Percentiles rank a stretch among this genome's conserved stretches.
Evolutionary conservation across 192 early-diverging fungal species (phyloP).

Genomic region (Coemansia umbellata): DNA sequence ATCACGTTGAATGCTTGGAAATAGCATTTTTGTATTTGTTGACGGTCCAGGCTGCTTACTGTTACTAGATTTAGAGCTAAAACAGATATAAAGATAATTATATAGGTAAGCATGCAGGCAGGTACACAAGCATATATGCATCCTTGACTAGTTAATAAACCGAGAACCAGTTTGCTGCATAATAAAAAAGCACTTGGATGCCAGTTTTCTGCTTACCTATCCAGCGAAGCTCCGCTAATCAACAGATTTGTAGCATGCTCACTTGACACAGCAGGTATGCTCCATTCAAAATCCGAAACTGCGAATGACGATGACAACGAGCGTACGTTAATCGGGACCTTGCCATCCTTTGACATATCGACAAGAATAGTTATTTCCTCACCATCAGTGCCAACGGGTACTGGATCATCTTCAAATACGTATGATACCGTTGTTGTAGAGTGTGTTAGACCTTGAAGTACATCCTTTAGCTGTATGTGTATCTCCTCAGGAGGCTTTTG

Average conservation of each 20-base stretch:
- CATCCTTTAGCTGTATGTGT: slow-evolving; percentile 32
- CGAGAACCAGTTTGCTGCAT: too few relatives aligned
- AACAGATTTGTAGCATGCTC: slow-evolving; percentile 5
- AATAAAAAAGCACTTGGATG: too few relatives aligned
- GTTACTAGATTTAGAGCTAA: background rate
- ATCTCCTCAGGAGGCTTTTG: slow-evolving; percentile 7
- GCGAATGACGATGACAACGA: slow-evolving; percentile 38
- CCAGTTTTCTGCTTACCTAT: slow-evolving; percentile 9
- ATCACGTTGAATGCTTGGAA: slow-evolving; percentile 35
- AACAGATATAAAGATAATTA: too few relatives aligned
- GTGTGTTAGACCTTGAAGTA: slow-evolving; percentile 22
- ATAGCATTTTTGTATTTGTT: background rate
- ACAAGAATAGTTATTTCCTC: slow-evolving; percentile 23
- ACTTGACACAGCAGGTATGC: background rate
- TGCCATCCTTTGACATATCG: slow-evolving; percentile 30
- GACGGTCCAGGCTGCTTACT: background rate
- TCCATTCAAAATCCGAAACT: slow-evolving; percentile 39
- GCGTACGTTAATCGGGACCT: slow-evolving; percentile 6
- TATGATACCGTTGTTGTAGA: slow-evolving; percentile 14
- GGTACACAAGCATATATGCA: too few relatives aligned
- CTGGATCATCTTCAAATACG: slow-evolving; percentile 41
- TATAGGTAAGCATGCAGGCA: too few relatives aligned
- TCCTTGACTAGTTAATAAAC: too few relatives aligned
- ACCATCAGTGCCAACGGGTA: slow-evolving; percentile 24
- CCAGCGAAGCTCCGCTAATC: slow-evolving; percentile 17